Evolutionary conservation across 495 filamentous ascomycete genomes (phyloP), one percentile per base, ranked within the genome.

Genomic region (Daldinia loculata): DNA sequence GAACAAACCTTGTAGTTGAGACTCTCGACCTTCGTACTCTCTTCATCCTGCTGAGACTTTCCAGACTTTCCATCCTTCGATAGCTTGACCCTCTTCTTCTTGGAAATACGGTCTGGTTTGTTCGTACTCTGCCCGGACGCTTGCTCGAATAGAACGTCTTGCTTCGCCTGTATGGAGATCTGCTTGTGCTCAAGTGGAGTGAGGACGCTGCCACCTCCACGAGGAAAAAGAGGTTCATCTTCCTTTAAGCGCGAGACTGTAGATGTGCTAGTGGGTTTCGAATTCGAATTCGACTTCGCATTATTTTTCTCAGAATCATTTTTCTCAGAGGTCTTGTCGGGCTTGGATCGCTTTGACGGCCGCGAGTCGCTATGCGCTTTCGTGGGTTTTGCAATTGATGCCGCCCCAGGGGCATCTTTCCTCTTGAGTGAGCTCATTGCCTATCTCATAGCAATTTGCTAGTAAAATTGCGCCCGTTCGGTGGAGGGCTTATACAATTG

Each of bases 161-260:
- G 88, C 70, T 89, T 94, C 30, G 95, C 95, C 79, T 98, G 91
- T 66, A 95, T 92, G 74, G 95, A 91, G 72, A 99, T 97, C 79
- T 98, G 92, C 82, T 97, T 97, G 71, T 95, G 89, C 77, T 99
- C 95, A 57, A 99, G 84, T 26, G 95, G 94, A 7, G 95, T 97
- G 79, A 99, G 82, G 51, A 96, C 85, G 77, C 93, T 95, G 14
- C 86, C 95, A 61, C 95, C 96, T 60, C 95, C 95, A 83, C 95
- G 88, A 76, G 96, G 95, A 76, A 99, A 99, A 29, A 94, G 81
- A 4, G 88, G 87, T 72, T 97, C 95, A 56, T 98, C 95, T 66
- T 93, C 89, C 72, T 88, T 89, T 12, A 82, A 63, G 50, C 74
- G 67, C 6, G 81, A 79, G 24, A 80, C 72, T 0, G 70, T 62